Conservation (phyloP, 306 rosid species). For the Potentilla sterilis region DNA sequence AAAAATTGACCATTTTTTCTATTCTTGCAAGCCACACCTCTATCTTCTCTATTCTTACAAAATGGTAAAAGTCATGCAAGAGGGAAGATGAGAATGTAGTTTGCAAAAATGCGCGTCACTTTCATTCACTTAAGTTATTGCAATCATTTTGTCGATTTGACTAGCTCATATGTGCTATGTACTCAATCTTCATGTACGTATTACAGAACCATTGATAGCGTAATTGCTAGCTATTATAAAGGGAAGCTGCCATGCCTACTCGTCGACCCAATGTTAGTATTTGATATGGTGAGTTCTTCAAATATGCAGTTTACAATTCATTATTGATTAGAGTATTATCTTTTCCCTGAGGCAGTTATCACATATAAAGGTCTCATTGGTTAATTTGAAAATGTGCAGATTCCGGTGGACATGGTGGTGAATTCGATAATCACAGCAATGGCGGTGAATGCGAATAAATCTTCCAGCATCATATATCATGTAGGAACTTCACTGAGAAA, state of each 20-base stretch:
- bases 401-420: constrained; percentile 47
- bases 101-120: not conserved
- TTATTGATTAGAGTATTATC: not conserved
- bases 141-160: not conserved
- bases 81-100: not conserved
- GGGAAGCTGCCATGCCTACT: constrained; percentile 34
- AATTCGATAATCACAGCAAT: constrained; percentile 40
- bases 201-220: constrained; percentile 41
- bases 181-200: not conserved
- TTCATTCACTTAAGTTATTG: not conserved
- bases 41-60: too few relatives aligned
- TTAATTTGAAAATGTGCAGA: constrained; percentile 22
- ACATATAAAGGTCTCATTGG: not conserved
- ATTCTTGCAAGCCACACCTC: too few relatives aligned
- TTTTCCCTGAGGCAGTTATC: not conserved
- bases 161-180: not conserved
- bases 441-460: constrained; percentile 23
- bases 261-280: constrained; percentile 25
- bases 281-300: constrained; percentile 8
- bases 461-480: constrained; percentile 28
- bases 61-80: too few relatives aligned
- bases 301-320: not conserved
- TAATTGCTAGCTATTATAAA: constrained; percentile 26
- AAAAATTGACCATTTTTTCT: too few relatives aligned
- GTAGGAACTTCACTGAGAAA: constrained; percentile 40